Base-by-base conservation (phyloP, 352 stramenopile species). In the Pythium brachiatum region DNA sequence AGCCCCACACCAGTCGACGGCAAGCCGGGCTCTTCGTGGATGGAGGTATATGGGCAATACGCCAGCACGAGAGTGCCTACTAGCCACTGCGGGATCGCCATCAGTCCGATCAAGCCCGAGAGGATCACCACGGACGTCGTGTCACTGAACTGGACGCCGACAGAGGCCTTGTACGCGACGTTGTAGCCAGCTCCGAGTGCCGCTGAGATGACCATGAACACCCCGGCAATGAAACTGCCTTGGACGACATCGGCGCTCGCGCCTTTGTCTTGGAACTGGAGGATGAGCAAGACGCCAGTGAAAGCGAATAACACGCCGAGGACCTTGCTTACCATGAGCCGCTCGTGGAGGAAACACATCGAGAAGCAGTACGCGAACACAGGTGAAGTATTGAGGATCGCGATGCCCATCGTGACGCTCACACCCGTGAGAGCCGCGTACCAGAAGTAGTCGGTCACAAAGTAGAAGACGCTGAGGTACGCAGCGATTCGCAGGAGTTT, bases 311-410 rank as follows among this genome's bases (percentile, higher is more conserved):
- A 46, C 1, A 86, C 76, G 1, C 74, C 72, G 15, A 54, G 56
- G 7, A 83, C 29, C 41, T 86, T 83, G n/a, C 61, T 54, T 2
- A 62, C 13, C 15, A 60, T 55, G n/a, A 74, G 21, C n/a, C 67
- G 53, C 38, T 86, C 77, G 48, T 73, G 63, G 25, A 86, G 34
- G 2, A 81, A 71, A 55, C 72, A 86, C 23, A 86, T 69, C 13
- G 77, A 86, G 55, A 86, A 86, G 60, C 68, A 79, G 67, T 82
- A 86, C 12, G 83, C 77, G 53, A 86, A 82, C n/a, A 86, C 61
- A 18, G 77, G 77, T 13, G 74, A 75, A 44, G 62, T 70, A 54
- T 82, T 86, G 72, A 79, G 81, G 54, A 86, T 79, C 9, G 74
- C 73, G 0, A 67, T 81, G 11, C 73, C 71, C 0, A 64, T 63